Evolutionary conservation across 805 yeast genomes (phyloP).

Genomic region (Metschnikowia kunwiensis): DNA sequence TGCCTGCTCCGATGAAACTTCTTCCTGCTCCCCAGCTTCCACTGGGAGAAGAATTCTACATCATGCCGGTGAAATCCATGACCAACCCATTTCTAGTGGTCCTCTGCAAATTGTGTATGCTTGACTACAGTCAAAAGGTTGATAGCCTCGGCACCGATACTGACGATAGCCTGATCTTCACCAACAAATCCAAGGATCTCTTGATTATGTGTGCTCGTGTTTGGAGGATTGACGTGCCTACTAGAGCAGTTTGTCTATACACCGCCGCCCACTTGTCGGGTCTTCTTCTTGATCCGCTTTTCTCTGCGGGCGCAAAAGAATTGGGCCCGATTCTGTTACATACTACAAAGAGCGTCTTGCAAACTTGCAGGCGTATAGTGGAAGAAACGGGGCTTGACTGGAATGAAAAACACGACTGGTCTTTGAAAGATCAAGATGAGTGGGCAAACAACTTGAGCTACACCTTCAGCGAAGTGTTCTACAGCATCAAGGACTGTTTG

Average conservation of each 20-base stretch:
- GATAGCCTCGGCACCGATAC: conserved; percentile 7
- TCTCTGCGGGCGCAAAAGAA: conserved; percentile 19
- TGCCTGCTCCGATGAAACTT: conserved; percentile 32
- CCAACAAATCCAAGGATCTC: conserved; percentile 44
- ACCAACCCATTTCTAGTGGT: conserved; percentile 39
- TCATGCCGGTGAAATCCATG: conserved; percentile 31
- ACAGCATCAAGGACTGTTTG: conserved; percentile 42
- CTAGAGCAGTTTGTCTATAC: conserved; percentile 48
- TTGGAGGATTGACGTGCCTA: conserved; percentile 57
- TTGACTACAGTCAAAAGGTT: conserved; percentile 13
- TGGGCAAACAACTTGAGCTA: conserved; percentile 47
- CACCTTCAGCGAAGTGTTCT: conserved; percentile 47
- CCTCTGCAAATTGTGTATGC: conserved; percentile 43
- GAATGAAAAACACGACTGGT: conserved; percentile 33
- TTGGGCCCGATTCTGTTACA: conserved; percentile 32
- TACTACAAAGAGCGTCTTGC: conserved; percentile 25
- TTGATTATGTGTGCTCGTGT: conserved; percentile 44
- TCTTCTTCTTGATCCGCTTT: conserved; percentile 28
- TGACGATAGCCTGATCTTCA: conserved; percentile 23
- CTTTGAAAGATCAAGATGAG: conserved; percentile 44
- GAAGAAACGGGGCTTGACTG: conserved; percentile 34
- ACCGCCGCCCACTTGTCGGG: conserved; percentile 45
- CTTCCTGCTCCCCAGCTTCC: conserved; percentile 33
- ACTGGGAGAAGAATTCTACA: conserved; percentile 35
- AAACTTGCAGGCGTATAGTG: conserved; percentile 27